Evolutionary conservation across 768 basidiomycete genomes (phyloP).

Genomic region (Postia placenta): DNA sequence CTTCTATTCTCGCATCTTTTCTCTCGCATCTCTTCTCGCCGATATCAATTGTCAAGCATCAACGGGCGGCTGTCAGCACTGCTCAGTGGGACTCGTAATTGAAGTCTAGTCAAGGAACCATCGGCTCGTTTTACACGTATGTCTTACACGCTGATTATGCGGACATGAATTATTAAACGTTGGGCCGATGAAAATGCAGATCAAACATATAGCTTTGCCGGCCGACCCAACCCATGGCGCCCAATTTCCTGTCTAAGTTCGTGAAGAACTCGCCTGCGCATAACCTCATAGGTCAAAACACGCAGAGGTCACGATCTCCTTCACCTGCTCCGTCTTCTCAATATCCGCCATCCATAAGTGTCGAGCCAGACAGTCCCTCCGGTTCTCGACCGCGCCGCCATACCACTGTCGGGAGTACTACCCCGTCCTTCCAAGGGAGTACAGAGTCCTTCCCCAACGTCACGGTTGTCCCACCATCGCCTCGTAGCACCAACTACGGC

Average conservation of each 20-base stretch:
- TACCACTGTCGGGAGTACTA: constrained; percentile 3
- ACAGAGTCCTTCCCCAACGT: constrained; percentile 20
- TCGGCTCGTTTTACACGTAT: too few species aligned
- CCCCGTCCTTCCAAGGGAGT: constrained; percentile 12
- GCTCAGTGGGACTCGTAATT: too few species aligned
- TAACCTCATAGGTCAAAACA: constrained; percentile 6
- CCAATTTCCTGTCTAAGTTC: constrained; percentile 25
- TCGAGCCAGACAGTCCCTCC: constrained; percentile 2
- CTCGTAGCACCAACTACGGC: constrained; percentile 16
- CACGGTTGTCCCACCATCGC: constrained; percentile 29
- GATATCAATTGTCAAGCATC: too few species aligned
- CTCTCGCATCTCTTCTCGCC: too few species aligned
- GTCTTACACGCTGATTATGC: too few species aligned
- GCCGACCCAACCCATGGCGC: constrained; percentile 13
- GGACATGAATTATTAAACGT: too few species aligned
- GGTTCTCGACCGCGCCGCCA: neutral
- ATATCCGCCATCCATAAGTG: constrained; percentile 8
- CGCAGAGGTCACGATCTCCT: neutral
- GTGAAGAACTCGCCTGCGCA: constrained; percentile 16
- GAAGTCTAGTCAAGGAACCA: too few species aligned
- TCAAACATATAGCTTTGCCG: neutral
- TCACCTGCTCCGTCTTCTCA: constrained; percentile 5
- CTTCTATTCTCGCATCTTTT: too few species aligned
- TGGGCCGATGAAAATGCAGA: neutral
- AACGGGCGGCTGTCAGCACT: too few species aligned